Conservation (phyloP, 306 rosid genomes). For the Acacia acuminata region DNA sequence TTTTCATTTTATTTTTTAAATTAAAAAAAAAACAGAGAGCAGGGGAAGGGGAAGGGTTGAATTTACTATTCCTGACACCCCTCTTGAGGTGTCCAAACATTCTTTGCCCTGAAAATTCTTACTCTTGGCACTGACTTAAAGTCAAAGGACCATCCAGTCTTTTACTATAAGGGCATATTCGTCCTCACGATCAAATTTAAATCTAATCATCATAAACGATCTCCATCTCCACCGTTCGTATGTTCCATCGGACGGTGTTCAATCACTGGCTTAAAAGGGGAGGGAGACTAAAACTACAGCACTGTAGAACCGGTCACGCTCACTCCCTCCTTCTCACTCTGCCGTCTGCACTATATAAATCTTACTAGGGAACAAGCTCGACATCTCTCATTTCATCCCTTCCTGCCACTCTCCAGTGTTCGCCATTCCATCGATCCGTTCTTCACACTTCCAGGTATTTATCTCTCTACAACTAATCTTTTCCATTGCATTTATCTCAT, state of each 20-base stretch:
- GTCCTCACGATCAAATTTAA: conserved; percentile 28
- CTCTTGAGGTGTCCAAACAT: conserved; percentile 17
- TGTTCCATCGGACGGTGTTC: conserved; percentile 39
- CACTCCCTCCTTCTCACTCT: neutral
- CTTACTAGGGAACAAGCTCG: neutral
- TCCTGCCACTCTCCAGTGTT: neutral
- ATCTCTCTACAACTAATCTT: too few relatives aligned
- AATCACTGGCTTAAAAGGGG: conserved; percentile 8
- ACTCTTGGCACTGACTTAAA: neutral
- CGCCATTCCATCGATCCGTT: neutral
- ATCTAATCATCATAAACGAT: conserved; percentile 3
- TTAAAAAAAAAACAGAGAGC: too few relatives aligned
- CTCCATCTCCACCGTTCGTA: conserved; percentile 40
- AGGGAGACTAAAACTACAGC: conserved; percentile 38
- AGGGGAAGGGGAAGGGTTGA: neutral
- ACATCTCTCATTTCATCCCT: conserved; percentile 6
- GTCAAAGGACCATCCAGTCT: conserved; percentile 44
- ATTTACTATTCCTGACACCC: neutral
- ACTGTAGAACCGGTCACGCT: conserved; percentile 11
- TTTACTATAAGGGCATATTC: conserved; percentile 32
- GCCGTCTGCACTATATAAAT: conserved; percentile 30
- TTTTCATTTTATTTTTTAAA: too few relatives aligned
- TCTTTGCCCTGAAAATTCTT: neutral
- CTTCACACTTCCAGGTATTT: conserved; percentile 30
- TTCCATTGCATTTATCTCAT: neutral